phyloP scores from a whole-genome alignment of 352 stramenopile species.

The Phytophthora fragariae region DNA sequence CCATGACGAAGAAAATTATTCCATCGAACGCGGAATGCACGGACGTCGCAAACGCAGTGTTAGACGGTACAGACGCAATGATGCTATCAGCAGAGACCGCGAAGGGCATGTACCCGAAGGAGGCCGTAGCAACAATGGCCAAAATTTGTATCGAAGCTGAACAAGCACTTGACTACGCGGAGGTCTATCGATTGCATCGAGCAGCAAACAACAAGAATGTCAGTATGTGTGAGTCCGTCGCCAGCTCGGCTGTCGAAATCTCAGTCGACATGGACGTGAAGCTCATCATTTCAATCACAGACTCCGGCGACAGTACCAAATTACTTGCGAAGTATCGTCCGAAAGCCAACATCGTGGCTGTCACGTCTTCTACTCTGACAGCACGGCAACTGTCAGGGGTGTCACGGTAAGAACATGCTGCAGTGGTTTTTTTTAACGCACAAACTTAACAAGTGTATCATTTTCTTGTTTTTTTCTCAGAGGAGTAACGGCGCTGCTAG shows the following conservation, averaged over 20 bases:
- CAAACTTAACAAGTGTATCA: background rate
- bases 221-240: slow-evolving; percentile 93
- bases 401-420: slow-evolving; percentile 57
- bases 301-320: slow-evolving; percentile 94
- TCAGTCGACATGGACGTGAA: slow-evolving; percentile 96
- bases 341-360: slow-evolving; percentile 85
- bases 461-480: slow-evolving; percentile 32
- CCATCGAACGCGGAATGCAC: slow-evolving; percentile 99
- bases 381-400: slow-evolving; percentile 81
- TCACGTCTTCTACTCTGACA: slow-evolving; percentile 82
- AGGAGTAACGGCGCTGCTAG: slow-evolving; percentile 68
- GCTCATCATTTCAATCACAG: slow-evolving; percentile 98
- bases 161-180: slow-evolving; percentile 71
- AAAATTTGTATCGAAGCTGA: slow-evolving; percentile 94
- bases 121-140: slow-evolving; percentile 96
- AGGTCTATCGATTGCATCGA: slow-evolving; percentile 69
- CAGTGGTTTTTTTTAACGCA: background rate
- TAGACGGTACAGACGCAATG: slow-evolving; percentile 99
- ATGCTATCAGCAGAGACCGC: slow-evolving; percentile 99
- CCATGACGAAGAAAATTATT: slow-evolving; percentile 97
- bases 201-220: slow-evolving; percentile 59
- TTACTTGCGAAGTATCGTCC: slow-evolving; percentile 97
- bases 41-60: slow-evolving; percentile 99
- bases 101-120: slow-evolving; percentile 96
- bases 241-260: slow-evolving; percentile 97